Evolutionary conservation across 1,284 basidiomycete genomes (phyloP).

Genomic region (Somion occarium): DNA sequence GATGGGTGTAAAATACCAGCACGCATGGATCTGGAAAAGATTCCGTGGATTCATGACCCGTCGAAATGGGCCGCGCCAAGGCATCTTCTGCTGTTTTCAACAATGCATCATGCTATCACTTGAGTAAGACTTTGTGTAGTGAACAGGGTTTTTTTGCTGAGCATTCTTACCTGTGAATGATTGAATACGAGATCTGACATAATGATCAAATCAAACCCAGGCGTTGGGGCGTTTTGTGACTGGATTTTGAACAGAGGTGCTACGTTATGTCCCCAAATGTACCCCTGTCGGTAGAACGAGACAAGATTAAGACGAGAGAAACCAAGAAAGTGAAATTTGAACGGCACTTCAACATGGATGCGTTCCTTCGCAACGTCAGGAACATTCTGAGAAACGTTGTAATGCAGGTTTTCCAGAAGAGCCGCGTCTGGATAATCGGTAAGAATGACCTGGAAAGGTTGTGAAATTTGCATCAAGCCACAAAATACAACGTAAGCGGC

Average conservation of each 20-base stretch:
- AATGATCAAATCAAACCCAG: conserved; percentile 71
- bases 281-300: conserved; percentile 51
- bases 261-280: conserved; percentile 83
- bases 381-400: conserved; percentile 59
- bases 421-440: conserved; percentile 90
- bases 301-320: not conserved
- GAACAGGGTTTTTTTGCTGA: not conserved
- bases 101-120: conserved; percentile 74
- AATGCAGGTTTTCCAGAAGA: conserved; percentile 75
- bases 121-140: not conserved
- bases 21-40: conserved; percentile 43
- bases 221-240: conserved; percentile 15
- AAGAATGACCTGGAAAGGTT: conserved; percentile 55
- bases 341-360: conserved; percentile 48
- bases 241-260: conserved; percentile 45
- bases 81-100: conserved; percentile 68
- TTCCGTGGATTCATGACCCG: no score
- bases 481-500: conserved; percentile 8
- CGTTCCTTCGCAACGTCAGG: conserved; percentile 33
- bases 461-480: not conserved
- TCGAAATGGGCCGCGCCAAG: conserved; percentile 17
- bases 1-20: conserved; percentile 92
- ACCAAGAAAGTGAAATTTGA: not conserved
- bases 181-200: conserved; percentile 93
- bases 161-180: conserved; percentile 61